Conservation (phyloP, 768 basidiomycete genomes). For the Lepiota venenata region DNA sequence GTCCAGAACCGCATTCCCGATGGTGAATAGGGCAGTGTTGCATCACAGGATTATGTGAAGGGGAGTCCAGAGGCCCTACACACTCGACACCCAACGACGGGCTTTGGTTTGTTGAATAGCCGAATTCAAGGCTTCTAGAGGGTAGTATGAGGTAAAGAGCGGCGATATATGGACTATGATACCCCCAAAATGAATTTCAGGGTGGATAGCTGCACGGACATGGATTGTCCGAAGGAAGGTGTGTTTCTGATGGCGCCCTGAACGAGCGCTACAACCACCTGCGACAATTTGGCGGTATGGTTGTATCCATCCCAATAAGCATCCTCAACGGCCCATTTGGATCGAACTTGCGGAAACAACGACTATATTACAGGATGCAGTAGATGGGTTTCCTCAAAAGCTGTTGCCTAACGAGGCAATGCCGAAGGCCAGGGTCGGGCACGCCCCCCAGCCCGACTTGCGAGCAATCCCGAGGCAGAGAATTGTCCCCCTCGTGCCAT, state of each 20-base stretch:
- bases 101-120: neutral
- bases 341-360: no score
- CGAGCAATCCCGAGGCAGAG: neutral
- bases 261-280: no score
- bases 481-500: constrained; percentile 8
- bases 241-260: neutral
- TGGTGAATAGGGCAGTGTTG: neutral
- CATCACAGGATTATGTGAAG: neutral
- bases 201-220: neutral
- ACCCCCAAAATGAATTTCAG: neutral
- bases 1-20: neutral
- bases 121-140: neutral
- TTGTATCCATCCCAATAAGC: no score
- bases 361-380: no score
- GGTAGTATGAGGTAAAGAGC: constrained; percentile 5
- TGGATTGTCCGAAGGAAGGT: neutral
- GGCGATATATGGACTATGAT: neutral
- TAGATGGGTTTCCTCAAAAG: no score
- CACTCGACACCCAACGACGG: neutral
- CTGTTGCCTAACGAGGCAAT: neutral
- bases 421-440: constrained; percentile 6
- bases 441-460: neutral
- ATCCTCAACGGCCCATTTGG: no score
- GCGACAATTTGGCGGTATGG: no score
- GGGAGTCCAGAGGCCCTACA: neutral